Evolutionary conservation across 2,329 filamentous ascomycete species (phyloP), one percentile per base, ranked within the genome.

Genomic region (Hypocrella siamensis): DNA sequence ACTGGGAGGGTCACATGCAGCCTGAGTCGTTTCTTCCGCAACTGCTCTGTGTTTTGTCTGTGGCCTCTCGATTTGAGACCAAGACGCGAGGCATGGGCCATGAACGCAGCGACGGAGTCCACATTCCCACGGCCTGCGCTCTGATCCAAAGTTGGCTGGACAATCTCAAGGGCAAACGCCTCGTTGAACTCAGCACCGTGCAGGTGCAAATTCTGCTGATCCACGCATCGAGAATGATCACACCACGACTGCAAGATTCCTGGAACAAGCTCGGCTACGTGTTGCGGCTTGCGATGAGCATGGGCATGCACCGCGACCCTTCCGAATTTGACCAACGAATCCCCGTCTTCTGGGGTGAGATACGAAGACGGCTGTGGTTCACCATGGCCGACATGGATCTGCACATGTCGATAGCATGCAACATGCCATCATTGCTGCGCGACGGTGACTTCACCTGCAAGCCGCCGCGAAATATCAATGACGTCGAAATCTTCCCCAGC

Each of bases 281-380:
- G 26, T 58, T 70, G 5, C 61, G 67, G 12, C 65, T 67, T 53
- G 67, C 65, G 19, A 71, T 71, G 66, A 65, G 61, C 3, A 70
- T 72, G 65, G 67, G 67, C 3, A 51, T 72, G 29, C 67, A 72
- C 40, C 58, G 67, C 4, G 67, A 72, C 32, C 65, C 67, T 3
- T 61, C 61, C 11, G 67, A 72, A 39, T 69, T 65, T 34, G 54
- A 58, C 17, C 51, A 55, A 4, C 57, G 60, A 19, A 60, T 71
- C 31, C 53, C 56, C 5, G 53, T 63, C 0, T 71, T 68, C 40
- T 54, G 61, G 28, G 60, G 59, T n/a, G 67, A 72, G 46, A 56
- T 63, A 37, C 53, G 67, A 21, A 56, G 67, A n/a, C 57, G 63
- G 36, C 44, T 72, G 17, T 72, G 67, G 67, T 69, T 60, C 31